Evolutionary conservation across 164 flowering plant species (phyloP), one percentile per base, ranked within the genome.

Genomic region (Macadamia integrifolia): DNA sequence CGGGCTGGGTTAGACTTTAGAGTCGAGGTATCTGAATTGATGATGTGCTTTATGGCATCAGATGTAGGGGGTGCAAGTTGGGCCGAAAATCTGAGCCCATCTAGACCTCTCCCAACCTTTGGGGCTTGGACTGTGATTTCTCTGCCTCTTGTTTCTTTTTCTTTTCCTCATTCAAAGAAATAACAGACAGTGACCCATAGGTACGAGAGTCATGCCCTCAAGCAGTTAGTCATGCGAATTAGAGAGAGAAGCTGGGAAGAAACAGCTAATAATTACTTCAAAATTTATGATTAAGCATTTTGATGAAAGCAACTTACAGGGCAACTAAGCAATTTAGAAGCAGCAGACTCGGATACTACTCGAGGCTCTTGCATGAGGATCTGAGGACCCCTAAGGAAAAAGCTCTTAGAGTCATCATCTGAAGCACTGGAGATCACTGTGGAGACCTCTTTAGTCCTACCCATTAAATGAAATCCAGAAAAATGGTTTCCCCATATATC

Each of bases 401-500:
- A 90, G 79, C 97, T 93, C 58, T 77, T 74, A 49, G 88, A 89
- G 59, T 80, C 74, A 65, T 68, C 77, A 65, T 73, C 79, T 55
- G 71, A 68, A 62, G 77, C 62, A 72, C 59, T 72, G 44, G 80
- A 71, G 42, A 70, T 75, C 71, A 71, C 60, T 53, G 75, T 42
- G 29, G 79, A 74, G 29, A 32, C 63, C 64, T 74, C 80, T 35
- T 62, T 75, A 15, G 76, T 70, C 70, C 66, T 66, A 67, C 67
- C 76, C 66, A 65, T 61, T 30, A 80, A 66, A 65, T 79, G 77
- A 66, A 80, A 76, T 58, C 81, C 84, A 70, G 82, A 84, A 49
- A 91, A 78, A 78, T 89, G 95, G 73, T 87, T 86, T 58, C 91
- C 98, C 98, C 97, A 93, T 35, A 93, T 90, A 72, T 91, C 88